Conservation (phyloP, 768 basidiomycete genomes). For the Candolleomyces eurysporus region DNA sequence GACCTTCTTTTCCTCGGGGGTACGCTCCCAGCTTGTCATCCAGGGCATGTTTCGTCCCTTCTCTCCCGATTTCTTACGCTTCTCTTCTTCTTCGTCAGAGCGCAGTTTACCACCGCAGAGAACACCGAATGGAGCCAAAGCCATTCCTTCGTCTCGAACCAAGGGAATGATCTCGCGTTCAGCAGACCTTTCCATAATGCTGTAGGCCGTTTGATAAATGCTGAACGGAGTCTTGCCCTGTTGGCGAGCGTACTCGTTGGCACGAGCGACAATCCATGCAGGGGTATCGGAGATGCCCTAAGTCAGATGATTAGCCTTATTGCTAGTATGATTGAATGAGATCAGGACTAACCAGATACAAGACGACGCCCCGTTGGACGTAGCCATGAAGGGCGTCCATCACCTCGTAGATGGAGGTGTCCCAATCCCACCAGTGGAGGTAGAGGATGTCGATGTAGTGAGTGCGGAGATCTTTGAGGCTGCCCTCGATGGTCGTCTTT, state of each 20-base stretch:
- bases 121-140: constrained; percentile 31
- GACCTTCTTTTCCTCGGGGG: constrained; percentile 4
- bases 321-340: too few relatives aligned
- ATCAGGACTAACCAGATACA: constrained; percentile 31
- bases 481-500: constrained; percentile 31
- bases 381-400: constrained; percentile 53
- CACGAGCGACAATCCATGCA: constrained; percentile 9
- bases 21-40: constrained; percentile 1
- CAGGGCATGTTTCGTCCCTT: constrained; percentile 7
- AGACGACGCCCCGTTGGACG: constrained; percentile 47
- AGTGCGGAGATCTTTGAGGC: constrained; percentile 40
- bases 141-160: constrained; percentile 35
- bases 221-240: constrained; percentile 12
- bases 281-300: constrained; percentile 10
- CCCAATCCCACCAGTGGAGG: constrained; percentile 50
- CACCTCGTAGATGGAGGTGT: constrained; percentile 50
- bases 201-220: constrained; percentile 13
- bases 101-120: constrained; percentile 43
- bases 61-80: constrained; percentile 1
- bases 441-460: constrained; percentile 36
- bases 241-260: constrained; percentile 13
- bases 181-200: constrained; percentile 10
- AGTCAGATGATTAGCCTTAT: background rate
- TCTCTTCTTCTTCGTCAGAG: constrained; percentile 35
- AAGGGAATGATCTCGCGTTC: constrained; percentile 22